These are phyloP conservation scores for Xylaria sp. DNA, from an alignment of 2,329 filamentous ascomycete species.

Conservation along the genomic window DNA sequence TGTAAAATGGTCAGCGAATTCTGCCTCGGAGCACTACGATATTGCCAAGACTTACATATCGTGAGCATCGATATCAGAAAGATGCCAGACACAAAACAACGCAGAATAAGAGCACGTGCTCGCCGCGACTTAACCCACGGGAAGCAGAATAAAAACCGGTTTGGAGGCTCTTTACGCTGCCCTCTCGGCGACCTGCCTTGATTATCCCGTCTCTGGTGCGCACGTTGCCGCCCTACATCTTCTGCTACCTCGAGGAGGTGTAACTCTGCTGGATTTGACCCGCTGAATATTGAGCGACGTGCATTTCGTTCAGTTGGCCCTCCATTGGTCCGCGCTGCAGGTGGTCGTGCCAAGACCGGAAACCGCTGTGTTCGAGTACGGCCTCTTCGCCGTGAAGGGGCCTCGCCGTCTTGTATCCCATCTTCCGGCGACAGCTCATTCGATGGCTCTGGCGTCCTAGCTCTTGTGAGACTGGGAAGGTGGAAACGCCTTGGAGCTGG, in stretches of 20 bases:
- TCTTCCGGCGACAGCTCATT: conserved; percentile 44
- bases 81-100: conserved; percentile 72
- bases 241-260: conserved; percentile 59
- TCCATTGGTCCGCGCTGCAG: conserved; percentile 39
- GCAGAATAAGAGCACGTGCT: conserved; percentile 66
- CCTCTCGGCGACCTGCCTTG: conserved; percentile 36
- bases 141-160: conserved; percentile 64
- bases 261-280: conserved; percentile 61
- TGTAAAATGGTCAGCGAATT: conserved; percentile 10
- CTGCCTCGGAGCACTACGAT: background rate
- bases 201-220: background rate
- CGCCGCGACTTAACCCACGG: conserved; percentile 65
- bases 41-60: conserved; percentile 68
- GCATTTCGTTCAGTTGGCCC: conserved; percentile 27
- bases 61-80: conserved; percentile 69
- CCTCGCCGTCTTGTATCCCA: conserved; percentile 15
- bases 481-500: conserved; percentile 54
- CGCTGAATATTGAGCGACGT: conserved; percentile 50
- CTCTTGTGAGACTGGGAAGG: conserved; percentile 55
- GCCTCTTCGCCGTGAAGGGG: conserved; percentile 13
- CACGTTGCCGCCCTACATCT: conserved; percentile 52
- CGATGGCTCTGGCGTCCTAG: conserved; percentile 53
- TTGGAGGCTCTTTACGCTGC: conserved; percentile 47
- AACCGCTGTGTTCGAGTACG: conserved; percentile 35
- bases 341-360: conserved; percentile 42